These are phyloP conservation scores for Chlamydomonas applanata DNA, from an alignment of 139 green algal genomes.

Conservation along the genomic window DNA sequence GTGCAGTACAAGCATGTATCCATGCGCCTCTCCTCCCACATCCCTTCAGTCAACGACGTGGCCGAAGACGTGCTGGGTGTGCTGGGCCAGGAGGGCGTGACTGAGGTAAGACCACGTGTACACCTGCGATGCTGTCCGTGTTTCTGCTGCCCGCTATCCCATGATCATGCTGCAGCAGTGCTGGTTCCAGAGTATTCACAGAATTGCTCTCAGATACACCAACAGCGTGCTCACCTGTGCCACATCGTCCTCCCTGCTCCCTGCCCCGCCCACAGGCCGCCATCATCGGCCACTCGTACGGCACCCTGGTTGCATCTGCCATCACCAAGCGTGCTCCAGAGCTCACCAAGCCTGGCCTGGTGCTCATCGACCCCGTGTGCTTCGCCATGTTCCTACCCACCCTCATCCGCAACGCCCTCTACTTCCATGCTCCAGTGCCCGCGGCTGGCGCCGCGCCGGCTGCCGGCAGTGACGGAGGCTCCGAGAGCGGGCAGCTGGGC, in stretches of 20 bases:
- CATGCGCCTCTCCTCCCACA: slow-evolving; percentile 45
- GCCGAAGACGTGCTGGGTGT: slow-evolving; percentile 34
- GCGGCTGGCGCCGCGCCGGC: too few species aligned
- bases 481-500: background rate
- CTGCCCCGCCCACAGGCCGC: too few species aligned
- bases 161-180: too few species aligned
- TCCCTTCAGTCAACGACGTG: slow-evolving; percentile 41
- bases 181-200: too few species aligned
- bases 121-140: too few species aligned
- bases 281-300: slow-evolving; percentile 44
- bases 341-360: slow-evolving; percentile 8
- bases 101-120: too few species aligned
- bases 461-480: background rate
- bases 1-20: slow-evolving; percentile 57
- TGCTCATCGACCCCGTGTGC: slow-evolving; percentile 40
- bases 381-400: slow-evolving; percentile 44
- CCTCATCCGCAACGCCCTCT: slow-evolving; percentile 22
- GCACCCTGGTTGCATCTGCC: slow-evolving; percentile 30
- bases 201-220: too few species aligned
- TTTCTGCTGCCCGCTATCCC: too few species aligned
- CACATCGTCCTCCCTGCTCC: too few species aligned
- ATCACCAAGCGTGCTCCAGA: slow-evolving; percentile 22
- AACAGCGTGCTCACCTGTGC: too few species aligned
- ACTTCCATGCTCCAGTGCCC: slow-evolving; percentile 7
- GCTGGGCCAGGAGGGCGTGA: slow-evolving; percentile 26